Base-by-base conservation (phyloP, 176 grass and related monocot genomes). In the Zizania latifolia region DNA sequence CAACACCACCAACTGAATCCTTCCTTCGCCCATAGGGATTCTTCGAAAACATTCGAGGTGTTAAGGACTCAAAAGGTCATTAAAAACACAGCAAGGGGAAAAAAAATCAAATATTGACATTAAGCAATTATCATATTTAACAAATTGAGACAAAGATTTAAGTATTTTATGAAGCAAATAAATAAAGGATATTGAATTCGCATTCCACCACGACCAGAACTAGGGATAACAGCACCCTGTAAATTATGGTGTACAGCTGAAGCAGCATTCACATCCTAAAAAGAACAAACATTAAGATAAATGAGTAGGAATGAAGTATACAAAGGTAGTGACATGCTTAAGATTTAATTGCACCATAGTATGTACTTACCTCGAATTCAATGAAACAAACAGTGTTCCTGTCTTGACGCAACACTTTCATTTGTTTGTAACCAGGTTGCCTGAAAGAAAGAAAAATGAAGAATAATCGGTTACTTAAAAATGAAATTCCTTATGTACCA, bases 361-460 rank as follows among this genome's bases (percentile, higher is more conserved):
- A 75, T 37, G 7, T 76, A 78, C 46, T 84, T 77, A 82, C 96
- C 58, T 95, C 96, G 36, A 99, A 99, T 59, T 99, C 96, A 74
- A 99, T 99, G 88, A 99, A 99, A 59, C 96, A 99, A 57, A 99
- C 96, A 19, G 96, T 99, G 85, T 93, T 99, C 79, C 96, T 90
- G 66, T 99, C 96, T 73, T 99, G 96, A 14, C 82, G 96, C 62
- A 99, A 81, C 10, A 99, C 65, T 74, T 99, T 99, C 96, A 99
- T 99, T 86, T 99, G 96, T 61, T 95, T 99, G 70, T 23, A 99
- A 70, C 96, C 96, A 85, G 92, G 89, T 86, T 99, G 96, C 50
- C 96, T 99, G 71, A 35, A 74, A 82, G 71, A 35, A 74, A 82
- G 13, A 34, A 43, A 81, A 65, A 64, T 62, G 11, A 30, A 78